Base-by-base conservation (phyloP, 441 rosid species). In the Populus hybrid region DNA sequence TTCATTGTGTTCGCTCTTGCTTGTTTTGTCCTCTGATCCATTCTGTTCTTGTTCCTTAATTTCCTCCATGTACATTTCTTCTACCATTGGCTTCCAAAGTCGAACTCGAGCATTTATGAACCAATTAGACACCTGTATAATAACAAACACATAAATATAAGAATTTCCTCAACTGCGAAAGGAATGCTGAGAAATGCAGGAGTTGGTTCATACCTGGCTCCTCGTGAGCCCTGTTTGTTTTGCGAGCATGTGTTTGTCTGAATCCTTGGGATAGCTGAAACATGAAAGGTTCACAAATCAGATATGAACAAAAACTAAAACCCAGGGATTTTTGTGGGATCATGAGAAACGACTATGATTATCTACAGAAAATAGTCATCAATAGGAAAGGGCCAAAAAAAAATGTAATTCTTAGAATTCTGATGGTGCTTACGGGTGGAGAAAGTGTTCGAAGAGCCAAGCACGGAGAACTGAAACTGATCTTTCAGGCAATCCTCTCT, bases 21-120 rank as follows among this genome's bases (percentile, higher is more conserved):
- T 88, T 66, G 86, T 82, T 78, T 88, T 90, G 34, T 87, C 95
- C 61, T 87, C 93, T 30, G 90, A 85, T 73, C 87, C 81, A 68
- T 92, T 91, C 74, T 86, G 90, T 72, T 86, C 86, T 75, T 95
- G 93, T 84, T 83, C 85, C 78, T 89, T 84, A 9, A 87, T 88
- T 79, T 95, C 98, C 73, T 92, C 97, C 83, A 82, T 81, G 85
- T 95, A 90, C 93, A 93, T 92, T 77, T 95, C 99, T 84, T 95
- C 98, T 18, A 95, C 93, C 98, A 95, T 95, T 0, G 97, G 99
- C 86, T 95, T 95, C 98, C 98, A 95, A 5, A 95, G 88, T 64
- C 98, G 90, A 80, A 95, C 99, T 80, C 99, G 87, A 70, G 98
- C 99, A 77, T 95, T 95, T 73, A 93, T 93, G 83, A 93, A 95